These are phyloP conservation scores for Metschnikowia matae DNA, from an alignment of 805 yeast species.

Conservation along the genomic window DNA sequence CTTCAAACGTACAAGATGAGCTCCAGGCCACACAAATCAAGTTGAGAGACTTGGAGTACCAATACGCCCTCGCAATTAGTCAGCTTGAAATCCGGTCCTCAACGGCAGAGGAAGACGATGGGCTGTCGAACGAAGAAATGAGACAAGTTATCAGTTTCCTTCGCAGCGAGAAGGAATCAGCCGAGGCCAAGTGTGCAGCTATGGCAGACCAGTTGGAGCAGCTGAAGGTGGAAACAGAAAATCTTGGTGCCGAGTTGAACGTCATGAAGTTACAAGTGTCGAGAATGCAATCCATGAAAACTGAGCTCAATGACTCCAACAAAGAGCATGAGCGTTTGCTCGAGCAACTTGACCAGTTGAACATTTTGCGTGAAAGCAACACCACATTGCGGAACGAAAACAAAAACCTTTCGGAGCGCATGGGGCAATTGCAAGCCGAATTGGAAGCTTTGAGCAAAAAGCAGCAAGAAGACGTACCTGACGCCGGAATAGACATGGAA, in stretches of 20 bases:
- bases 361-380: slow-evolving; percentile 65
- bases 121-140: slow-evolving; percentile 21
- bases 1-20: slow-evolving; percentile 24
- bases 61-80: slow-evolving; percentile 62
- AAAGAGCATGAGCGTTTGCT: slow-evolving; percentile 45
- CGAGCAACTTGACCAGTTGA: slow-evolving; percentile 57
- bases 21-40: slow-evolving; percentile 43
- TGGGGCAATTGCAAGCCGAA: slow-evolving; percentile 37
- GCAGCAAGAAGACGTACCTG: slow-evolving; percentile 20
- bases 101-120: slow-evolving; percentile 8
- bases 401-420: slow-evolving; percentile 17
- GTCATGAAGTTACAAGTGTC: slow-evolving; percentile 47
- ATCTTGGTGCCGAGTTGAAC: slow-evolving; percentile 47
- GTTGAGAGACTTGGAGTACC: slow-evolving; percentile 56
- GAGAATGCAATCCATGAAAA: slow-evolving; percentile 19
- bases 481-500: slow-evolving; percentile 27
- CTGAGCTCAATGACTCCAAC: slow-evolving; percentile 27
- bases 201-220: slow-evolving; percentile 50
- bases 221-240: slow-evolving; percentile 47
- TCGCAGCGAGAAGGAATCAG: slow-evolving; percentile 71
- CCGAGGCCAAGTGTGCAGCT: slow-evolving; percentile 46
- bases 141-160: slow-evolving; percentile 56
- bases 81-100: slow-evolving; percentile 52
- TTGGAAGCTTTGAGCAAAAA: slow-evolving; percentile 45
- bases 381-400: slow-evolving; percentile 55